Evolutionary conservation across 2,329 filamentous ascomycete genomes (phyloP).

Genomic region (Cordyceps pruinosa): DNA sequence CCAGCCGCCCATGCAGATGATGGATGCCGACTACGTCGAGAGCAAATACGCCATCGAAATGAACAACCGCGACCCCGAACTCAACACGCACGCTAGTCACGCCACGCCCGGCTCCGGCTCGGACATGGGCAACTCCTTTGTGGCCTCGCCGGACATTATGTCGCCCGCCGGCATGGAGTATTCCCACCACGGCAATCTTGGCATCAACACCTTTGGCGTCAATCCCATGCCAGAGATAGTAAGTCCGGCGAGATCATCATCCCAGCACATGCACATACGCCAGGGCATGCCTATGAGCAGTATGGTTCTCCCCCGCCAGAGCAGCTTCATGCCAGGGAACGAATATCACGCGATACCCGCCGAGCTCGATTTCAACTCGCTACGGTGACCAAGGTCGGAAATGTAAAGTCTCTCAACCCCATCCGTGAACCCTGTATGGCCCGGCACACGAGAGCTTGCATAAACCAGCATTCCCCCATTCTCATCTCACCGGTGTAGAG

Average conservation of each 20-base stretch:
- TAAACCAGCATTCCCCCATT: neutral
- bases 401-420: neutral
- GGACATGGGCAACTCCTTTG: conserved; percentile 43
- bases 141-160: conserved; percentile 46
- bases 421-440: neutral
- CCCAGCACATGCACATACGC: conserved; percentile 25
- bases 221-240: conserved; percentile 47
- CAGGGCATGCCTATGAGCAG: conserved; percentile 24
- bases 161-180: conserved; percentile 45
- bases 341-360: conserved; percentile 5
- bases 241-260: conserved; percentile 32
- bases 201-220: conserved; percentile 35
- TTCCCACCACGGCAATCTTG: conserved; percentile 23
- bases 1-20: conserved; percentile 39
- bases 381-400: conserved; percentile 13
- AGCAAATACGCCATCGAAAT: conserved; percentile 32
- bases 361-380: conserved; percentile 17
- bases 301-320: conserved; percentile 25
- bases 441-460: neutral
- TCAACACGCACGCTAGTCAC: conserved; percentile 25
- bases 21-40: conserved; percentile 42
- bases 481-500: neutral
- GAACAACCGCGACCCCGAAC: conserved; percentile 29
- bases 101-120: conserved; percentile 21
- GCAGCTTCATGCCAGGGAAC: conserved; percentile 24